Evolutionary conservation across 2,329 filamentous ascomycete species (phyloP).

Genomic region (Penicillium sp.): DNA sequence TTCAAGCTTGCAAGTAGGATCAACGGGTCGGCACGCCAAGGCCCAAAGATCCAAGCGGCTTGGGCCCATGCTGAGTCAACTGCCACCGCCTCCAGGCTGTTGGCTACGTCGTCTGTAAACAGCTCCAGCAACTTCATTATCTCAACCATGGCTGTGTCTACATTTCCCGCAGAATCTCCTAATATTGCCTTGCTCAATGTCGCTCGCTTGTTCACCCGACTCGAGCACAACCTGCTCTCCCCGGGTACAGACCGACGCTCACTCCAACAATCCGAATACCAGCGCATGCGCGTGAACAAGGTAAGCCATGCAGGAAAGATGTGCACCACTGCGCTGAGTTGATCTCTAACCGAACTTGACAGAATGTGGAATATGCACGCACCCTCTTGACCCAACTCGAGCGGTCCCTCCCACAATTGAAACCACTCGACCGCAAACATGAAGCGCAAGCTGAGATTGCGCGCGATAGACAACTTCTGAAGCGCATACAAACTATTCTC

Average conservation of each 20-base stretch:
- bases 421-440: slow-evolving; percentile 40
- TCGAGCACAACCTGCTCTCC: slow-evolving; percentile 47
- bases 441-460: slow-evolving; percentile 43
- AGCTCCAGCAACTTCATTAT: not conserved
- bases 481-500: slow-evolving; percentile 33
- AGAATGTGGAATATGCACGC: slow-evolving; percentile 50
- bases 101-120: not conserved
- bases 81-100: not conserved
- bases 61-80: slow-evolving; percentile 5
- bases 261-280: slow-evolving; percentile 42
- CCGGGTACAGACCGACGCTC: slow-evolving; percentile 38
- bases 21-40: no score
- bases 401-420: slow-evolving; percentile 41
- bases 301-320: slow-evolving; percentile 21
- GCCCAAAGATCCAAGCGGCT: not conserved
- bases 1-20: no score
- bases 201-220: slow-evolving; percentile 44
- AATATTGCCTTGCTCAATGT: slow-evolving; percentile 42
- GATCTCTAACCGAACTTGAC: slow-evolving; percentile 1
- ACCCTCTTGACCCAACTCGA: slow-evolving; percentile 44
- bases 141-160: slow-evolving; percentile 19
- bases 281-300: slow-evolving; percentile 44
- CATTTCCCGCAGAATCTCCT: slow-evolving; percentile 21
- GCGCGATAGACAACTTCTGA: slow-evolving; percentile 39
- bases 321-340: no score